These are phyloP conservation scores for Exophiala alcalophila DNA, from an alignment of 2,329 filamentous ascomycete species.

Conservation along the genomic window DNA sequence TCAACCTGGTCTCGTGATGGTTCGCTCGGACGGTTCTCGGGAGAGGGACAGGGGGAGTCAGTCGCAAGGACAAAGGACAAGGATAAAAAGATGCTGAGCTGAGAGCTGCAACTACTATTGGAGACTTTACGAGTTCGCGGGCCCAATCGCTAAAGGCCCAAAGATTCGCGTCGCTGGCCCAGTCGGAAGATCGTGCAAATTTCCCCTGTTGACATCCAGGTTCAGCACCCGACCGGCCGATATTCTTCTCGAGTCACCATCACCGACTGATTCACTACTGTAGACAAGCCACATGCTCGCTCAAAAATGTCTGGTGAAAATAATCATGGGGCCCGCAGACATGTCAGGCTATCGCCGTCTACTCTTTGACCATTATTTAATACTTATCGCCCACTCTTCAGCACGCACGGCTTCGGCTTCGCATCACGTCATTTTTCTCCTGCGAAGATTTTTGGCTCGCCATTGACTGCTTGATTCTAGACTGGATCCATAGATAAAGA, in stretches of 20 bases:
- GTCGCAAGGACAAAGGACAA: too few species aligned
- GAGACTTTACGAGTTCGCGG: too few species aligned
- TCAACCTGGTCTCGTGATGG: conserved; percentile 11
- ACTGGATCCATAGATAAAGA: neutral
- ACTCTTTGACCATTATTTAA: too few species aligned
- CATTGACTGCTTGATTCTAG: neutral
- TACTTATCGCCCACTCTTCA: too few species aligned
- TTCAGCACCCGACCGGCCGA: conserved; percentile 13
- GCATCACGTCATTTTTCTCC: conserved; percentile 15
- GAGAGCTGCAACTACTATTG: too few species aligned
- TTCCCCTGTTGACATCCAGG: conserved; percentile 5
- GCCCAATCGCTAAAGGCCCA: too few species aligned
- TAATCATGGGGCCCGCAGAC: conserved; percentile 6
- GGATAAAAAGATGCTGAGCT: too few species aligned
- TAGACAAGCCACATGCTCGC: conserved; percentile 4
- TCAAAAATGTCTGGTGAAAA: conserved; percentile 5
- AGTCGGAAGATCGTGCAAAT: conserved; percentile 6
- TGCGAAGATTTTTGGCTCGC: neutral
- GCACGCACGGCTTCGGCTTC: conserved; percentile 1
- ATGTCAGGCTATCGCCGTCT: conserved; percentile 3
- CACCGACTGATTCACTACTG: neutral
- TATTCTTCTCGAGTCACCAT: conserved; percentile 6
- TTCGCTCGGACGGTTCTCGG: conserved; percentile 17
- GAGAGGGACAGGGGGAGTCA: neutral
- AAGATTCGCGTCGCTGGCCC: conserved; percentile 4